Base-by-base conservation (phyloP, 331 rosid species). In the Pyracantha coccinea region DNA sequence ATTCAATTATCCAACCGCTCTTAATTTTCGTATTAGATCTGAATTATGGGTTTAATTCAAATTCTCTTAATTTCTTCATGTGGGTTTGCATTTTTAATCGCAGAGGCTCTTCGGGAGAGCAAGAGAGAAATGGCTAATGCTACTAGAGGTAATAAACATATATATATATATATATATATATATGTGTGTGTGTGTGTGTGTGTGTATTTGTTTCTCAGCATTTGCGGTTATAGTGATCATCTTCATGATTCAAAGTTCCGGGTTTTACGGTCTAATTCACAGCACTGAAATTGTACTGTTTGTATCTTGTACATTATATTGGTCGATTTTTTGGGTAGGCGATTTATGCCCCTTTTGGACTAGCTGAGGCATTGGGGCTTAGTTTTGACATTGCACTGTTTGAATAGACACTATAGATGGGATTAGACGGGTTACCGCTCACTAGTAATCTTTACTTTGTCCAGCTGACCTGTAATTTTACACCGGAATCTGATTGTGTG, bases 71-170 rank as follows among this genome's bases (percentile, higher is more conserved):
- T n/a, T 80, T 50, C 15, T 21, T 47, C 31, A 16, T 32, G 20
- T 47, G 76, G 69, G 58, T 8, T 25, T 66, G 53, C 75, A n/a
- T 58, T 53, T 77, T 72, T 57, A 45, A 57, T 60, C 60, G 74
- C 97, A 95, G 99, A 95, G 91, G 94, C 97, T 78, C 96, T 95
- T 72, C 84, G 99, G 74, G 96, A 86, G 90, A 92, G 98, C 81
- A 95, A 90, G 86, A 88, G 97, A 38, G 97, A 95, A 84, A 90
- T 92, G 99, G 3, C 91, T 7, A 77, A 78, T 68, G 97, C 99
- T 68, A 84, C 97, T 27, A 85, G 98, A 89, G 99, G 99, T 90
- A 77, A 16, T 69, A 9, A 9, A 38, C 1, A 15, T 3, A 15
- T 16, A 14, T 45, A 45, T 45, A 4, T 44, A 44, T 44, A 2